phyloP scores from a whole-genome alignment of 306 rosid species.

The Sindora glabra region DNA sequence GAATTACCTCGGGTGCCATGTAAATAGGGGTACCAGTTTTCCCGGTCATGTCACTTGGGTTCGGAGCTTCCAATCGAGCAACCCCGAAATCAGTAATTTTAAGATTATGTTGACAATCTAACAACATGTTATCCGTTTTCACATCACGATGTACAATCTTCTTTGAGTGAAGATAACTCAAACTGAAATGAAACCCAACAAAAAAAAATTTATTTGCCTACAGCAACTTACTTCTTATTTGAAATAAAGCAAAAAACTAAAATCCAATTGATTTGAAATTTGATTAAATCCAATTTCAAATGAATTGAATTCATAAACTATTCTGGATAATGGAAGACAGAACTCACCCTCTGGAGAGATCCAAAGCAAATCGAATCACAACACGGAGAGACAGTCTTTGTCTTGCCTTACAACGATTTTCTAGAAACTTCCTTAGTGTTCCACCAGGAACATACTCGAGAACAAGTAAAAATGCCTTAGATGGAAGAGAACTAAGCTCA shows the following conservation, averaged over 20 bases:
- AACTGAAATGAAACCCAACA: slow-evolving; percentile 43
- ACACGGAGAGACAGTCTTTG: slow-evolving; percentile 64
- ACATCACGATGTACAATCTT: slow-evolving; percentile 84
- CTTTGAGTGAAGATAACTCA: slow-evolving; percentile 67
- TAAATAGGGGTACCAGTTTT: slow-evolving; percentile 93
- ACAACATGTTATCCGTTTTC: slow-evolving; percentile 73
- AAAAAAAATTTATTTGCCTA: not conserved
- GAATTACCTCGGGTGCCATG: slow-evolving; percentile 88
- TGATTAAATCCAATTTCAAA: too few relatives aligned
- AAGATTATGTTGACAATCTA: slow-evolving; percentile 38
- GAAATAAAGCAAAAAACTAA: too few relatives aligned
- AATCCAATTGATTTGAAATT: too few relatives aligned
- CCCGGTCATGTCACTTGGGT: slow-evolving; percentile 85
- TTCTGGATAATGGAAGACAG: not conserved
- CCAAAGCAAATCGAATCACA: slow-evolving; percentile 83
- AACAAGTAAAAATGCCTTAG: slow-evolving; percentile 79
- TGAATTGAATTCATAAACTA: too few relatives aligned
- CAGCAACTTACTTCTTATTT: too few relatives aligned
- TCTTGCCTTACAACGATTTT: slow-evolving; percentile 57
- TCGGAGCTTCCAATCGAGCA: slow-evolving; percentile 86
- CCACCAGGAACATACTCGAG: slow-evolving; percentile 89
- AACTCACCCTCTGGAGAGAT: slow-evolving; percentile 77
- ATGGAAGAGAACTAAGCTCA: slow-evolving; percentile 36
- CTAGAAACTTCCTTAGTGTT: slow-evolving; percentile 62
- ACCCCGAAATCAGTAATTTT: slow-evolving; percentile 94